Evolutionary conservation across 2,329 filamentous ascomycete species (phyloP), one percentile per base, ranked within the genome.

Genomic region (Fusarium veterinarium): DNA sequence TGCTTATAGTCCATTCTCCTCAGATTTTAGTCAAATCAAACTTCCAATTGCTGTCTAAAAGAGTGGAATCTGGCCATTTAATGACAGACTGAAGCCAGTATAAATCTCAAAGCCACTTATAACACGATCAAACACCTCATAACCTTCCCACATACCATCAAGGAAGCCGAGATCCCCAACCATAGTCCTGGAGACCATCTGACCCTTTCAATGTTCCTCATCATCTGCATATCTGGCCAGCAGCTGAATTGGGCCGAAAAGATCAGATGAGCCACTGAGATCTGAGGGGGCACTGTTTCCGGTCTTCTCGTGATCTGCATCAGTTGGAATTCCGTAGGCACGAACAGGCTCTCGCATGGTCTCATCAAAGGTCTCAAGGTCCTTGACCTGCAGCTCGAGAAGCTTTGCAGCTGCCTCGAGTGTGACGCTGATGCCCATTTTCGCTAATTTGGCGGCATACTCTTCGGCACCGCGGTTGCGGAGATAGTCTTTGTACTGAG

Each of bases 1-100:
- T 48, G 20, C 0, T 11, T n/a, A 17, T n/a, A 17, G 45, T 8
- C 3, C 0, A 17, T 11, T 16, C 6, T n/a, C 30, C 6, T 30
- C 8, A 16, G 6, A 12, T 3, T 5, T 4, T 5, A 8, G 13
- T 17, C 7, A 23, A 23, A 42, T 2, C 51, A 19, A 35, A 35
- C 2, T 31, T 13, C 13, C 13, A n/a, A 35, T 46, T 57, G 19
- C 19, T 57, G 35, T 6, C 0, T 46, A n/a, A 53, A 14, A 1
- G 28, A 53, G 13, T 9, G 35, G 7, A 9, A 2, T 3, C 19
- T 41, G n/a, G 37, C 37, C 25, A 16, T 37, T 60, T 19, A 60
- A 60, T 13, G 46, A 60, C 3, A 35, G 38, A 6, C 46, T 60
- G 30, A 3, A 55, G 30, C 30, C n/a, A 42, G 38, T 0, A 13